These are phyloP conservation scores for Halophytophthora batemanensis DNA, from an alignment of 352 stramenopile species.

Conservation along the genomic window DNA sequence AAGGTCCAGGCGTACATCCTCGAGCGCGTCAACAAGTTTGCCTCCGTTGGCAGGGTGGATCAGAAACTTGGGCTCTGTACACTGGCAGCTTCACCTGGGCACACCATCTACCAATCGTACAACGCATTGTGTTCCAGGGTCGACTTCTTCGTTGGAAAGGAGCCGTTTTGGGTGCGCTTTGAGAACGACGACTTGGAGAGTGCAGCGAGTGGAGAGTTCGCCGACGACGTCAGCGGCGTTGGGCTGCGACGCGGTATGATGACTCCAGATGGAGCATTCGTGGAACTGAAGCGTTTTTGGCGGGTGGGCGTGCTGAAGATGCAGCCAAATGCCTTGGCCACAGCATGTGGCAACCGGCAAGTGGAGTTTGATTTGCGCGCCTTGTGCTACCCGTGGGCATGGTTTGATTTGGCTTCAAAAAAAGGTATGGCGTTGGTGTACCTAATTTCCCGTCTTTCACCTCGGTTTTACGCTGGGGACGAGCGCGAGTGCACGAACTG, in stretches of 20 bases:
- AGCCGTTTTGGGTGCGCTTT: slow-evolving; percentile 48
- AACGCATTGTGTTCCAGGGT: slow-evolving; percentile 30
- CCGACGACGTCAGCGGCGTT: slow-evolving; percentile 18
- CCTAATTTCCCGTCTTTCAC: slow-evolving; percentile 33
- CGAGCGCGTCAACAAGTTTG: slow-evolving; percentile 27
- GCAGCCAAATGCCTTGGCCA: slow-evolving; percentile 16
- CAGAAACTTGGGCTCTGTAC: slow-evolving; percentile 45
- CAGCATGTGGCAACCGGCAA: slow-evolving; percentile 12
- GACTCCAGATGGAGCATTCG: slow-evolving; percentile 27
- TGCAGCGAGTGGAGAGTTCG: slow-evolving; percentile 16
- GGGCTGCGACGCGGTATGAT: slow-evolving; percentile 31
- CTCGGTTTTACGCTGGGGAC: slow-evolving; percentile 31
- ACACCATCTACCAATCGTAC: slow-evolving; percentile 40
- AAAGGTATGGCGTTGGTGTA: slow-evolving; percentile 23
- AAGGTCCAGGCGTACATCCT: slow-evolving; percentile 23
- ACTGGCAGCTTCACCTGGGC: slow-evolving; percentile 21
- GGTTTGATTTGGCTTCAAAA: slow-evolving; percentile 36
- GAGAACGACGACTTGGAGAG: slow-evolving; percentile 41
- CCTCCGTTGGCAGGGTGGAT: slow-evolving; percentile 32
- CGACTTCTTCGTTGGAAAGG: slow-evolving; percentile 25
- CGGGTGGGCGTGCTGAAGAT: slow-evolving; percentile 13
- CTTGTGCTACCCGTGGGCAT: slow-evolving; percentile 37
- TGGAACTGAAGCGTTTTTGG: slow-evolving; percentile 24
- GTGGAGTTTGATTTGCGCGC: slow-evolving; percentile 49
- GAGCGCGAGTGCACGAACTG: slow-evolving; percentile 28